Conservation (phyloP, 305 asterid species). For the Striga hermonthica region DNA sequence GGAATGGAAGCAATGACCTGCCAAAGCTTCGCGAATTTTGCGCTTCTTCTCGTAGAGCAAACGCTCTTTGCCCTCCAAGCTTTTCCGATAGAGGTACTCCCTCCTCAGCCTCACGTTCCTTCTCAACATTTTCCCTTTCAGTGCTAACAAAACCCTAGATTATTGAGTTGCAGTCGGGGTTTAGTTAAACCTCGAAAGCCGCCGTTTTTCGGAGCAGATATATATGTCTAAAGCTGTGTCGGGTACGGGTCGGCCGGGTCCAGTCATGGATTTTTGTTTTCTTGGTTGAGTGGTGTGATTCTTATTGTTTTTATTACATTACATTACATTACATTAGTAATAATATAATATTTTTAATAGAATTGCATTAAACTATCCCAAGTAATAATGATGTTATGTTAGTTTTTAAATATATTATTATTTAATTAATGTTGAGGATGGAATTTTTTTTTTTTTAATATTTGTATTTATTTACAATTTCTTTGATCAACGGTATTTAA, state of each 20-base stretch:
- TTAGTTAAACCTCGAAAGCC: background rate
- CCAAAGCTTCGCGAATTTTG: conserved; percentile 70
- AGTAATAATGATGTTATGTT: no score
- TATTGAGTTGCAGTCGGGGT: background rate
- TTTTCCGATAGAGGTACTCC: conserved; percentile 81
- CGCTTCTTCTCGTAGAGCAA: conserved; percentile 84
- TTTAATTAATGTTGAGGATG: no score
- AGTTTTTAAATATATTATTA: no score
- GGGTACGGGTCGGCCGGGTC: background rate
- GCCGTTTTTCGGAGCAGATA: background rate
- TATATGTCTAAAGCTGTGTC: background rate
- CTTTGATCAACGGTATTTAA: no score
- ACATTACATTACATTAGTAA: no score
- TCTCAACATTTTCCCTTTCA: conserved; percentile 48
- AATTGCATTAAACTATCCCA: no score
- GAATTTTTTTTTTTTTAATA: no score
- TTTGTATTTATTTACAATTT: no score
- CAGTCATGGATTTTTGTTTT: no score
- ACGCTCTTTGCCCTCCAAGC: conserved; percentile 86
- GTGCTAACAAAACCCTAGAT: background rate
- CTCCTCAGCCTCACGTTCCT: conserved; percentile 73
- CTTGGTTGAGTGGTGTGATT: no score
- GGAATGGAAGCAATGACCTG: conserved; percentile 38
- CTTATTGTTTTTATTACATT: no score
- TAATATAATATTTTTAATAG: no score